Evolutionary conservation across 2,329 filamentous ascomycete genomes (phyloP).

Genomic region (Apiospora rasikravindrae): DNA sequence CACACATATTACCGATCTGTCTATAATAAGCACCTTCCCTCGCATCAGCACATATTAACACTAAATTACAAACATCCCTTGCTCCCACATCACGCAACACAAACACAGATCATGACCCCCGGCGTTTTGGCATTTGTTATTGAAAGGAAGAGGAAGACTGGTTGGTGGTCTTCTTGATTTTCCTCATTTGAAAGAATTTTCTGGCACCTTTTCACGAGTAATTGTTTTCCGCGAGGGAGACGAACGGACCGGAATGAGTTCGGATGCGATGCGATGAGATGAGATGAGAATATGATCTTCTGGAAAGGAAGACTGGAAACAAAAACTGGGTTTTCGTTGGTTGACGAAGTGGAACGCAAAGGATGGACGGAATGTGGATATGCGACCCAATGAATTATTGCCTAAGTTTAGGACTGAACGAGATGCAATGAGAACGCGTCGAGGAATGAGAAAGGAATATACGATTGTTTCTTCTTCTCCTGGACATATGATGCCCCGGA

Average conservation of each 20-base stretch:
- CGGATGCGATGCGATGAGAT: neutral
- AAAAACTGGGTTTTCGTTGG: neutral
- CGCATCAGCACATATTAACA: constrained; percentile 2
- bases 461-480: constrained; percentile 1
- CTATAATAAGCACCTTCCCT: neutral
- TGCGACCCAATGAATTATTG: neutral
- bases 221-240: constrained; percentile 5
- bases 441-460: constrained; percentile 2
- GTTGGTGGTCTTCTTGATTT: neutral
- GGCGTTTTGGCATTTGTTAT: constrained; percentile 11
- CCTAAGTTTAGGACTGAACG: neutral
- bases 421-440: neutral
- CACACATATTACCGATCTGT: neutral
- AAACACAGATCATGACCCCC: constrained; percentile 11
- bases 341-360: neutral
- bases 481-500: neutral
- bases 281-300: neutral
- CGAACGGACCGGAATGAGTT: neutral
- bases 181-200: neutral
- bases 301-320: constrained; percentile 4
- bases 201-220: constrained; percentile 3
- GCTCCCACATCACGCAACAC: neutral
- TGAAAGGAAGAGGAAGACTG: neutral
- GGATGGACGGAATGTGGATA: neutral
- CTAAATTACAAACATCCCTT: neutral